Percentiles rank a stretch among this genome's conserved stretches.
These are phyloP conservation scores for Plasmodiophora brassicae DNA, from an alignment of 208 protist genomes.

Conservation along the genomic window DNA sequence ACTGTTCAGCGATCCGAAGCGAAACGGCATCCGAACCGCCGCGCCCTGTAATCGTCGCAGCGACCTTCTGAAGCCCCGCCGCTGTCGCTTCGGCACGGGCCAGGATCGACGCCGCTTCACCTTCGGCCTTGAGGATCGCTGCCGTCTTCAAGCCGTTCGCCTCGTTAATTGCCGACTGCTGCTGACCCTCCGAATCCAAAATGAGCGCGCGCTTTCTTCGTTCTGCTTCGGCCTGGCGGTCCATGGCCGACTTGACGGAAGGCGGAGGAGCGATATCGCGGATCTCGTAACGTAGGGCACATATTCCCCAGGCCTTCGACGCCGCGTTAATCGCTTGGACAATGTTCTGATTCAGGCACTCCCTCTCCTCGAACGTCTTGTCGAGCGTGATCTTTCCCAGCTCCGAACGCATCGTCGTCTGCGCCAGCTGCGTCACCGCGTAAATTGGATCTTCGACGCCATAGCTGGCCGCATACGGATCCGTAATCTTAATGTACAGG, in stretches of 20 bases:
- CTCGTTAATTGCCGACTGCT: conserved; percentile 22
- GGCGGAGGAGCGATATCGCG: neutral
- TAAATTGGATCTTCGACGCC: conserved; percentile 87
- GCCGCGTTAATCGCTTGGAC: conserved; percentile 73
- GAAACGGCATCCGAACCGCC: conserved; percentile 67
- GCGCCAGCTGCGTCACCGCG: conserved; percentile 86
- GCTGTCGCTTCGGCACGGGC: neutral
- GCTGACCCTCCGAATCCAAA: neutral
- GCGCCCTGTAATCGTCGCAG: neutral
- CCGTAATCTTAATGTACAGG: conserved; percentile 80
- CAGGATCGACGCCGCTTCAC: conserved; percentile 7
- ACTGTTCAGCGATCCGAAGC: conserved; percentile 78
- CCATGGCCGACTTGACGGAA: neutral
- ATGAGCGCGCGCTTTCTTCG: neutral
- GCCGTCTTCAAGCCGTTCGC: conserved; percentile 2
- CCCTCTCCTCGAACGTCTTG: conserved; percentile 81
- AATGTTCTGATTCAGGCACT: conserved; percentile 45
- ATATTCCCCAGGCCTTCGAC: conserved; percentile 84
- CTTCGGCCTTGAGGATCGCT: neutral
- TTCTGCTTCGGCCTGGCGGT: conserved; percentile 23
- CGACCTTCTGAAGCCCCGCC: neutral
- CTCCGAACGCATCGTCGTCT: conserved; percentile 75
- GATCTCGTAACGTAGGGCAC: conserved; percentile 17
- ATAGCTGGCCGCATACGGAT: conserved; percentile 73
- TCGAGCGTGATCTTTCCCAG: conserved; percentile 86